phyloP scores from a whole-genome alignment of 768 basidiomycete genomes.

The Phlebiopsis gigantea region DNA sequence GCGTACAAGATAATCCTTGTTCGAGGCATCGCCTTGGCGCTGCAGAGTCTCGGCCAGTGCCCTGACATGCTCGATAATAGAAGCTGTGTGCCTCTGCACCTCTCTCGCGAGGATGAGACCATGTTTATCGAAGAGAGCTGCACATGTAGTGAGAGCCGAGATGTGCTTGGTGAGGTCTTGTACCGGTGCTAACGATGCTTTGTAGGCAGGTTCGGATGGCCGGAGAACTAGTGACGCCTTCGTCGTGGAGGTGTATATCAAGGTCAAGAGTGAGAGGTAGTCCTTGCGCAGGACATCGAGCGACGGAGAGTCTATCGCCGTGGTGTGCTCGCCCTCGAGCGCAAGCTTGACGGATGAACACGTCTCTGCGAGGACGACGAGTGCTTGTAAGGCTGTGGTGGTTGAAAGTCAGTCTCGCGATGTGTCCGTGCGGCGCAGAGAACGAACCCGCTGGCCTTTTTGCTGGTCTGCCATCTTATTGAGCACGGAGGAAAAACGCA shows the following conservation, averaged over 20 bases:
- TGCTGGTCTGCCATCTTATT: slow-evolving; percentile 9
- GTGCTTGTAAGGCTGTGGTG: slow-evolving; percentile 13
- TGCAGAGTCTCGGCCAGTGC: slow-evolving; percentile 12
- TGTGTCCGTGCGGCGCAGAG: neutral
- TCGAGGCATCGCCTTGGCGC: slow-evolving; percentile 9
- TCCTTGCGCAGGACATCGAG: slow-evolving; percentile 20
- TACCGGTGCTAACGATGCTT: slow-evolving; percentile 19
- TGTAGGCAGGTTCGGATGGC: slow-evolving; percentile 19
- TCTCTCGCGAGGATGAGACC: slow-evolving; percentile 21
- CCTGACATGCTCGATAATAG: slow-evolving; percentile 16
- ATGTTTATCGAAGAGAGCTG: slow-evolving; percentile 23
- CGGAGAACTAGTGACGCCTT: slow-evolving; percentile 23
- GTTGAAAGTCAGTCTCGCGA: neutral
- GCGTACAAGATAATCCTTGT: slow-evolving; percentile 22
- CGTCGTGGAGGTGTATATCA: slow-evolving; percentile 23
- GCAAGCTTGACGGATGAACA: slow-evolving; percentile 17
- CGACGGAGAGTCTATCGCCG: slow-evolving; percentile 8
- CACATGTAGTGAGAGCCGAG: slow-evolving; percentile 23
- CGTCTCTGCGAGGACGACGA: slow-evolving; percentile 15
- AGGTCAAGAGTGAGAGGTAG: slow-evolving; percentile 22
- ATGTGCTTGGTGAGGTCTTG: slow-evolving; percentile 19
- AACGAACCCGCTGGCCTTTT: slow-evolving; percentile 12
- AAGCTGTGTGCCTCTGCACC: slow-evolving; percentile 8
- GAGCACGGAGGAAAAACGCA: neutral
- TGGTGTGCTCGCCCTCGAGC: slow-evolving; percentile 12